phyloP scores from a whole-genome alignment of 331 rosid species.

The Pyrus hybrid region DNA sequence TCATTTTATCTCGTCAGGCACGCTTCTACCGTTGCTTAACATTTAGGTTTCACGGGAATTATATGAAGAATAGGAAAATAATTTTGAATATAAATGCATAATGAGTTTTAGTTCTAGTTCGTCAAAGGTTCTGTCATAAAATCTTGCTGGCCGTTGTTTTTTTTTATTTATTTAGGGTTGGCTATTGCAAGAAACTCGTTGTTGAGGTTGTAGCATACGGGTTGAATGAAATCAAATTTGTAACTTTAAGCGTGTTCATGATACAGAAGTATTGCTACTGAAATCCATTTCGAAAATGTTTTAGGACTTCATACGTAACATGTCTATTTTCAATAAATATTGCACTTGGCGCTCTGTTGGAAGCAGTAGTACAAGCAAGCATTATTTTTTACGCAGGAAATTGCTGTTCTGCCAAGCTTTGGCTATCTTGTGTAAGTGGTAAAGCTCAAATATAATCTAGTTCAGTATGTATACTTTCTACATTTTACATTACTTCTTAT shows the following conservation, averaged over 20 bases:
- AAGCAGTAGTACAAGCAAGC: no score
- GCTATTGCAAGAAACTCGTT: neutral
- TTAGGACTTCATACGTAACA: neutral
- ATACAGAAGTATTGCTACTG: neutral
- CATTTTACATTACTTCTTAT: neutral
- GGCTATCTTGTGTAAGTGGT: neutral
- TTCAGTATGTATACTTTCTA: neutral
- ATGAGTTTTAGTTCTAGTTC: constrained; percentile 23
- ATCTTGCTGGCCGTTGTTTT: neutral
- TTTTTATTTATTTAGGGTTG: neutral
- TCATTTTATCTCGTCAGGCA: neutral
- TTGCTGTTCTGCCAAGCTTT: neutral
- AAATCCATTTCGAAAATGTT: neutral
- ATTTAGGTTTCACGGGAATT: constrained; percentile 4
- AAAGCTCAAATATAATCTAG: neutral
- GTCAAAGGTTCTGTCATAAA: neutral
- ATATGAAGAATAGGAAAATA: constrained; percentile 21
- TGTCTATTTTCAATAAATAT: neutral
- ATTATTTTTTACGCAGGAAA: neutral
- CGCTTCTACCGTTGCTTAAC: constrained; percentile 1
- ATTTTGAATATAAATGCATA: constrained; percentile 33
- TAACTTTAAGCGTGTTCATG: neutral
- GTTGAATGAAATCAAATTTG: neutral
- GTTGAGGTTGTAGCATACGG: neutral
- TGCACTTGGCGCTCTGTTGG: neutral